Conservation (phyloP, 352 stramenopile species). For the Achlya hypogyna region DNA sequence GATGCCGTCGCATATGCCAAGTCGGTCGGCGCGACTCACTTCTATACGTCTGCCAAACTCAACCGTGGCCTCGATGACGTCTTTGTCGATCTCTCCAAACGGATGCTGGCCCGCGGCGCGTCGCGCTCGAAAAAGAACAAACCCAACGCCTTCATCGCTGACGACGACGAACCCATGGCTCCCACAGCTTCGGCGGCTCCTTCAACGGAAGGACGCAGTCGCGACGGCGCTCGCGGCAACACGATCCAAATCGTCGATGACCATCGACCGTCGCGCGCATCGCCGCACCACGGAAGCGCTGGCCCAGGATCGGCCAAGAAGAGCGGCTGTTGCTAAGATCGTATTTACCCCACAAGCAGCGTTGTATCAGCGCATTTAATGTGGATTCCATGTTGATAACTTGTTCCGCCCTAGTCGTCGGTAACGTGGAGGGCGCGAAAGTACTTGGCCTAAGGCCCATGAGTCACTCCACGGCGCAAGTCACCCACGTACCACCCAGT, state of each 20-base stretch:
- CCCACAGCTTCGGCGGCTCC: conserved; percentile 15
- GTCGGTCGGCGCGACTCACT: conserved; percentile 81
- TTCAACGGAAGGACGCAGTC: conserved; percentile 26
- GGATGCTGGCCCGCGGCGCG: conserved; percentile 52
- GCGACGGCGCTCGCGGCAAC: conserved; percentile 40
- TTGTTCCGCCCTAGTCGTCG: background rate
- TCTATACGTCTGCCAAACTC: conserved; percentile 88
- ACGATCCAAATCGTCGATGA: conserved; percentile 57
- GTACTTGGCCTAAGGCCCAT: conserved; percentile 6
- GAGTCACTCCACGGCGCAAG: background rate
- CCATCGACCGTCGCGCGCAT: conserved; percentile 23
- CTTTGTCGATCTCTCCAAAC: conserved; percentile 84
- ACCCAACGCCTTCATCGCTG: conserved; percentile 66
- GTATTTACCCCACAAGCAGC: background rate
- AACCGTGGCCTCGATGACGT: conserved; percentile 86
- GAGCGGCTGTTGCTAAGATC: conserved; percentile 15
- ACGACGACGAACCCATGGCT: conserved; percentile 36
- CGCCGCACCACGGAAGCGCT: background rate
- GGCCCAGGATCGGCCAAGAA: conserved; percentile 4
- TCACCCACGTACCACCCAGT: conserved; percentile 43
- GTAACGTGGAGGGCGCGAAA: background rate
- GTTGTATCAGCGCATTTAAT: background rate
- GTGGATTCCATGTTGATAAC: background rate
- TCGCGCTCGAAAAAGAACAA: conserved; percentile 52
- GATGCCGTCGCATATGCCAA: conserved; percentile 80